Conservation (phyloP, 2,329 filamentous ascomycete genomes). For the Fusarium vanettenii region DNA sequence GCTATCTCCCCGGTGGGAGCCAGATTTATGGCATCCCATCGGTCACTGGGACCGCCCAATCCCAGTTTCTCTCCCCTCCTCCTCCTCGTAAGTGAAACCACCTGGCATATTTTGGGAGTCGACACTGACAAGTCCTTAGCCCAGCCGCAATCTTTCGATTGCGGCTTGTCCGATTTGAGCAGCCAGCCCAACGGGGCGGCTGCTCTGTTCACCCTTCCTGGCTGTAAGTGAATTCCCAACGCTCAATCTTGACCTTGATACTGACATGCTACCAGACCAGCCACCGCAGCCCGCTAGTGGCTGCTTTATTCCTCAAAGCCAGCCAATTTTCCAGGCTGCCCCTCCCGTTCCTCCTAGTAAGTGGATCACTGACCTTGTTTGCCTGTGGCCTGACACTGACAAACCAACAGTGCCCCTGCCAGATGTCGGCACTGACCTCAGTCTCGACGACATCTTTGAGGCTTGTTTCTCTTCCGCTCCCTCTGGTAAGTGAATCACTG, state of each 20-base stretch:
- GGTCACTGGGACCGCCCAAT: not conserved
- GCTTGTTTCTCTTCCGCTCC: not conserved
- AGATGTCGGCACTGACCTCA: not conserved
- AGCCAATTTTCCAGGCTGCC: not conserved
- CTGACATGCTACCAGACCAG: not conserved
- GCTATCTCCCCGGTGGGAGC: not conserved
- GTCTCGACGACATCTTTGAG: not conserved
- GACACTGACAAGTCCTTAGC: not conserved
- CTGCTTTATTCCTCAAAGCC: not conserved
- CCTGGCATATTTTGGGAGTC: not conserved
- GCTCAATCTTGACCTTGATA: not conserved
- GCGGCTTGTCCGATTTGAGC: not conserved
- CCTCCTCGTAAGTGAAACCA: not conserved
- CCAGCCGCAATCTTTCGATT: not conserved
- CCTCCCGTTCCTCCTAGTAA: not conserved
- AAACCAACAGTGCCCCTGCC: not conserved
- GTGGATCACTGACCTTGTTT: not conserved
- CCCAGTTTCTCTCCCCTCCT: not conserved
- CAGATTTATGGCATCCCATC: not conserved
- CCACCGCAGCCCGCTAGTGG: not conserved
- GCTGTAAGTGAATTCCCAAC: not conserved
- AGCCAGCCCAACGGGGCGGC: not conserved
- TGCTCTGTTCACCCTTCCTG: not conserved
- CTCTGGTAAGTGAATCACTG: not conserved
- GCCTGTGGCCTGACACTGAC: not conserved